Evolutionary conservation across 257 asterid species (phyloP).

Genomic region (Solanum chaucha): DNA sequence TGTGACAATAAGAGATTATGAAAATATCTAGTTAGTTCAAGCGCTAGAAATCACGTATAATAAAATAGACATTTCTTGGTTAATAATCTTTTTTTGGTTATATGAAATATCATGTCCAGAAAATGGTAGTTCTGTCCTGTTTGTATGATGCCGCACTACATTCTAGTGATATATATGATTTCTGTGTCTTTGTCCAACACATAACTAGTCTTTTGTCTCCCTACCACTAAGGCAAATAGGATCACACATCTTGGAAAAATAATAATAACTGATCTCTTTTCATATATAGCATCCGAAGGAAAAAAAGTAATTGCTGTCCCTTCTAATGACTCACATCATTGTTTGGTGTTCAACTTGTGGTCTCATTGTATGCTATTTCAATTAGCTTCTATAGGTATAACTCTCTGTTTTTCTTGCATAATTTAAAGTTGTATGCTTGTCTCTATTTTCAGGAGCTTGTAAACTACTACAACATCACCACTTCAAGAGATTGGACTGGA

Average conservation of each 20-base stretch:
- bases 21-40: neutral
- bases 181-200: neutral
- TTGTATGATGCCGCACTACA: neutral
- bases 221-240: neutral
- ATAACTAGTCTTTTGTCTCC: neutral
- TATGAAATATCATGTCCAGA: neutral
- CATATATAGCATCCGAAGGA: neutral
- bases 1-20: neutral
- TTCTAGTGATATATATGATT: neutral
- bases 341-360: neutral
- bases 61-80: neutral
- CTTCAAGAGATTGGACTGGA: constrained; percentile 93
- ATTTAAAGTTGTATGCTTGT: neutral
- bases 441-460: constrained; percentile 57
- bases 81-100: neutral
- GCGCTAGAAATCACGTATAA: neutral
- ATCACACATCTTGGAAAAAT: neutral
- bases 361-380: neutral
- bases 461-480: constrained; percentile 75
- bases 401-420: neutral
- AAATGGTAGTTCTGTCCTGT: neutral
- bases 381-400: neutral
- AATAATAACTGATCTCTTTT: neutral
- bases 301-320: neutral
- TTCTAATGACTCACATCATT: neutral